Evolutionary conservation across 495 filamentous ascomycete species (phyloP), one percentile per base, ranked within the genome.

Genomic region (Viridothelium virens): DNA sequence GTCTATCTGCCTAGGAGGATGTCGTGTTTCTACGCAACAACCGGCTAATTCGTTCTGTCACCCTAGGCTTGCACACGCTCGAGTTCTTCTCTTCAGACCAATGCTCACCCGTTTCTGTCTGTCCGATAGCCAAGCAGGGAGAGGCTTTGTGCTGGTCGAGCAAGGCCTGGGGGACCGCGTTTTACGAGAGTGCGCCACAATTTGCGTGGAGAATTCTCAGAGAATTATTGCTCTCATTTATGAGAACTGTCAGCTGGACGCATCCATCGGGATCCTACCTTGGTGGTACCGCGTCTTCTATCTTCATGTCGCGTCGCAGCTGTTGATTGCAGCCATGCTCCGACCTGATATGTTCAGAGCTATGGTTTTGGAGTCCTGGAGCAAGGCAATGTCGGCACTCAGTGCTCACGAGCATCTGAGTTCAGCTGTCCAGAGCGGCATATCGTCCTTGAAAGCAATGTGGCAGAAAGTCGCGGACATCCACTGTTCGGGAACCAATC

Each of bases 21-120:
- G 41, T 46, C 41, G 14, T 6, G 41, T 46, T 46, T 14, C 41
- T 14, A 46, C 41, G 14, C 6, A 14, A 46, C 14, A 46, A 14
- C 41, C 41, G 6, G 41, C 41, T 46, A 6, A 18, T 18, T 53
- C 3, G 25, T 18, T 53, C 16, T 6, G 6, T 9, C 6, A 16
- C 25, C 25, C 48, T 53, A 53, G 48, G 5, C 48, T 53, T 18
- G 48, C 48, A 53, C 48, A 53, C 16, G 5, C 48, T 53, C 48
- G 48, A 3, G 6, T 53, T 18, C 48, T 53, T 18, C 48, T 53
- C 3, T 53, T 53, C 16, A 6, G 48, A 53, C 48, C 48, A 53
- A 53, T 53, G 48, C 48, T 53, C 48, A 18, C 48, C 48, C 48
- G 48, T 18, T 53, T 53, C 16, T 53, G 48, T 18, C 48, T 53